These are phyloP conservation scores for Penicillium verrucosum DNA, from an alignment of 2,329 filamentous ascomycete genomes.

Conservation along the genomic window DNA sequence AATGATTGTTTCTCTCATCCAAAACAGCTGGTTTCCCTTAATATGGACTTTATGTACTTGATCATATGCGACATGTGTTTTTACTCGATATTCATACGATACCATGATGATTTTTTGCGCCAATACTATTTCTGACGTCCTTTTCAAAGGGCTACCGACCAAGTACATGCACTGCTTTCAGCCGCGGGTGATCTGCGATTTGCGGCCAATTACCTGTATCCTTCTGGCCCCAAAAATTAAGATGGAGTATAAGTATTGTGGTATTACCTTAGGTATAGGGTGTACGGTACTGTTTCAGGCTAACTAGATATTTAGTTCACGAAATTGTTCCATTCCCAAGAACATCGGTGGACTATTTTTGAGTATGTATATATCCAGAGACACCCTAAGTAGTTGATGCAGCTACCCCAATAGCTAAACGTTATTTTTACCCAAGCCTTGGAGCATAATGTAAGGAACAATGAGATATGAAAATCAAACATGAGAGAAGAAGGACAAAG, in stretches of 20 bases:
- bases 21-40: background rate
- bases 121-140: background rate
- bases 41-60: background rate
- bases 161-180: too few relatives aligned
- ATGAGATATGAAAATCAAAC: too few relatives aligned
- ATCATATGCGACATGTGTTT: background rate
- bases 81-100: background rate
- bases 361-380: background rate
- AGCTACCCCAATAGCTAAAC: background rate
- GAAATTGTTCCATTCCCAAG: background rate
- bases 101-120: constrained; percentile 1
- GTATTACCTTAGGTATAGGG: background rate
- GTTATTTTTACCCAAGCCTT: too few relatives aligned
- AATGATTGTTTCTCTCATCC: constrained; percentile 24
- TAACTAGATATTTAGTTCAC: background rate
- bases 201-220: background rate
- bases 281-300: background rate
- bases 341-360: background rate
- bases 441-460: too few relatives aligned
- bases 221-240: background rate
- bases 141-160: background rate
- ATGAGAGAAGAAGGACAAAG: background rate
- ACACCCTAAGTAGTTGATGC: background rate
- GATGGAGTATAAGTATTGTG: background rate
- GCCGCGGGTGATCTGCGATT: background rate